Percentiles rank a stretch among this genome's conserved stretches.
phyloP scores from a whole-genome alignment of 805 yeast species.

The Grigorovia transvaalensis region DNA sequence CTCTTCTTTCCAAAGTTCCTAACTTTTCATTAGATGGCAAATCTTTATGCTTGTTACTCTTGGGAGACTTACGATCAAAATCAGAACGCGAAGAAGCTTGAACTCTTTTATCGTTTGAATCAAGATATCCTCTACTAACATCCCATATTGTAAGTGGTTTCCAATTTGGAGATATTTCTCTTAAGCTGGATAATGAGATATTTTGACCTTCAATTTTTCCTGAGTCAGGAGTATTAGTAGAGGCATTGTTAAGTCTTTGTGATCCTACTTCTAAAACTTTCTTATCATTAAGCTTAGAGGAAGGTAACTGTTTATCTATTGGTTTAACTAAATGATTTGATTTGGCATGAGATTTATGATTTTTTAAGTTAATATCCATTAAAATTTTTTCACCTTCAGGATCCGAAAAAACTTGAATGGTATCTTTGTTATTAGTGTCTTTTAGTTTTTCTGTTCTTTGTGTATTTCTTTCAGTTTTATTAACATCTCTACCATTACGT shows the following conservation, averaged over 20 bases:
- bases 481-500: background rate
- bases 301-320: background rate
- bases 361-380: background rate
- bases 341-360: background rate
- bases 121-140: background rate
- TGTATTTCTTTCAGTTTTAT: too few species aligned
- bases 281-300: background rate
- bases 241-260: background rate
- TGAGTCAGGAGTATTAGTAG: background rate
- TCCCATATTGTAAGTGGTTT: background rate
- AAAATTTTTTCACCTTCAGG: background rate
- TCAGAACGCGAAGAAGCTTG: background rate
- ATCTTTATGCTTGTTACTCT: background rate
- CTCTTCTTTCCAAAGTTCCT: background rate
- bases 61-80: background rate
- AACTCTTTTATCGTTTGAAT: too few species aligned
- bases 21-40: background rate
- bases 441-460: too few species aligned
- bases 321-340: background rate
- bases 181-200: background rate
- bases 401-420: background rate
- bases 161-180: slow-evolving; percentile 1
- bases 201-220: background rate
- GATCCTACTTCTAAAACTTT: background rate
- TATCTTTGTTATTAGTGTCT: background rate